Conservation (phyloP, 108 stramenopile genomes). For the Schizochytrium sp. region DNA sequence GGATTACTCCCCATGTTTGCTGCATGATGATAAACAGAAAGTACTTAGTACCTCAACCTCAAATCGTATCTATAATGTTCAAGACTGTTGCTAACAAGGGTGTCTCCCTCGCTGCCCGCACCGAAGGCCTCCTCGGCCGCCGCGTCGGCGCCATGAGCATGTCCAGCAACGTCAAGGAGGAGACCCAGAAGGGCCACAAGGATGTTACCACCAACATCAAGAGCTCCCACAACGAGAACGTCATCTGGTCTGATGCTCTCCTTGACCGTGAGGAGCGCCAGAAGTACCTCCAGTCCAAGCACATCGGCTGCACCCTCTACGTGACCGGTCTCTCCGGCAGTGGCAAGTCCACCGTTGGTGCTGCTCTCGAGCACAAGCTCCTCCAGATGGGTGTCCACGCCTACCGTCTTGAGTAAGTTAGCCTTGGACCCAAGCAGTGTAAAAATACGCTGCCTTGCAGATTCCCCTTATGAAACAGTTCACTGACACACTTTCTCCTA, state of each 20-base stretch:
- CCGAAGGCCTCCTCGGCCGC: constrained; percentile 43
- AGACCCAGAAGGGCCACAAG: constrained; percentile 60
- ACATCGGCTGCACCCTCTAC: constrained; percentile 74
- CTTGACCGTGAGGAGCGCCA: constrained; percentile 42
- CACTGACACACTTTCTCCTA: background rate
- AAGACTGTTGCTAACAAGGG: constrained; percentile 21
- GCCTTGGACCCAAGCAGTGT: background rate
- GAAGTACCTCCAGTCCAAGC: constrained; percentile 69
- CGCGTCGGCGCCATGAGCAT: constrained; percentile 53
- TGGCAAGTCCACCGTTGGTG: constrained; percentile 76
- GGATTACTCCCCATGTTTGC: too few species aligned
- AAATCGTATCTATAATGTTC: background rate
- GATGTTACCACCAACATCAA: constrained; percentile 62
- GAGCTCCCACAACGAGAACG: constrained; percentile 47
- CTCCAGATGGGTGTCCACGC: constrained; percentile 65
- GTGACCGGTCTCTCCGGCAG: constrained; percentile 77
- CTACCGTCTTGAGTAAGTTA: constrained; percentile 80
- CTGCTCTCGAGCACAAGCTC: constrained; percentile 75
- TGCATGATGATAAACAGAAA: too few species aligned
- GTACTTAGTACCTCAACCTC: too few species aligned
- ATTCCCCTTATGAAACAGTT: too few species aligned
- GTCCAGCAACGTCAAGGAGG: constrained; percentile 24
- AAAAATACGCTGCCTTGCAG: too few species aligned
- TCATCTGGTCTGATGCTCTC: constrained; percentile 52
- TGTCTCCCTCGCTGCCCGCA: constrained; percentile 33